phyloP scores from a whole-genome alignment of 116 monocot species.

The Trichopus zeylanicus region DNA sequence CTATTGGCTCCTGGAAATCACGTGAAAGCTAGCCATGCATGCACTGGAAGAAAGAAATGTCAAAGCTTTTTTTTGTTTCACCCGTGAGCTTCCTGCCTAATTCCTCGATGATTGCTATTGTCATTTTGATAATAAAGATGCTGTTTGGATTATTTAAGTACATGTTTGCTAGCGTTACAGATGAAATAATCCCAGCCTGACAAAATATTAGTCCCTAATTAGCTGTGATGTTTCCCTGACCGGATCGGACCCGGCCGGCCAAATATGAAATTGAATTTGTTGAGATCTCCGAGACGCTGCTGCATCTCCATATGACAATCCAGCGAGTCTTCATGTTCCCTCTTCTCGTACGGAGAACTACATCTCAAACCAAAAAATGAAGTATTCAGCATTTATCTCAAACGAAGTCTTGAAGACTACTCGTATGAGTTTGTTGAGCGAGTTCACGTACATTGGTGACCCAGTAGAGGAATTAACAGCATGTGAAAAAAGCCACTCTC shows the following conservation, averaged over 20 bases:
- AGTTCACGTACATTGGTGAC: too few species aligned
- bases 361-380: not conserved
- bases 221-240: not conserved
- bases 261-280: not conserved
- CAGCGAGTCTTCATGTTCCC: not conserved
- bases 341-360: too few species aligned
- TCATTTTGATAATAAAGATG: too few species aligned
- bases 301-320: not conserved
- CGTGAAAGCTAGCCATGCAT: conserved; percentile 1
- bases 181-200: not conserved
- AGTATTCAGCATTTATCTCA: not conserved
- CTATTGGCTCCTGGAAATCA: not conserved
- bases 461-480: too few species aligned
- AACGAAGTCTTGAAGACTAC: too few species aligned
- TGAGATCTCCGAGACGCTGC: not conserved
- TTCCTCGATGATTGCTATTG: too few species aligned
- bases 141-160: too few species aligned
- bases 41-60: not conserved
- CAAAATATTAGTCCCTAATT: not conserved
- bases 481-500: too few species aligned
- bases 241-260: too few species aligned
- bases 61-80: not conserved
- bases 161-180: not conserved
- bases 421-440: too few species aligned
- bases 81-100: not conserved